These are phyloP conservation scores for Tuber indicum DNA, from an alignment of 495 filamentous ascomycete species.

Conservation along the genomic window DNA sequence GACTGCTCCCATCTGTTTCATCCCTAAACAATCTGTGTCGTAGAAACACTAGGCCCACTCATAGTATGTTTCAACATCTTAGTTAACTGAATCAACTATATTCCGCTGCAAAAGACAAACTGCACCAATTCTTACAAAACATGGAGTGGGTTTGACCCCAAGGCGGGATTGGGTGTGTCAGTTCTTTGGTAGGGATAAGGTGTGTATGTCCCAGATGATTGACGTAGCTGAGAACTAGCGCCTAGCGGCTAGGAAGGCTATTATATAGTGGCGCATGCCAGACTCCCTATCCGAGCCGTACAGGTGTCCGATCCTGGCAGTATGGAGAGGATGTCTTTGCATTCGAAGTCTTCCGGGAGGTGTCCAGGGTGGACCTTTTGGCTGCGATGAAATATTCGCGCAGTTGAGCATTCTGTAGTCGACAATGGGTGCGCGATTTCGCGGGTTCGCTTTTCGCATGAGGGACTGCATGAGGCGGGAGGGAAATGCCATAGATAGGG, in stretches of 20 bases:
- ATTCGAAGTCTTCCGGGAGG: neutral
- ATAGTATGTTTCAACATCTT: too few species aligned
- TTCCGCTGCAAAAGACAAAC: too few species aligned
- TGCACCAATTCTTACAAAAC: too few species aligned
- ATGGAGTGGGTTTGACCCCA: neutral
- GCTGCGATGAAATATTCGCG: constrained; percentile 15
- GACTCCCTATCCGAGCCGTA: constrained; percentile 52
- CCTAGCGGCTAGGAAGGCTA: constrained; percentile 90
- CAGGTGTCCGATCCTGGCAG: constrained; percentile 72
- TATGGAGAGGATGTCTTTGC: constrained; percentile 73
- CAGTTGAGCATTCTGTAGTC: neutral
- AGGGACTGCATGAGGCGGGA: constrained; percentile 1
- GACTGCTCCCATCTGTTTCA: too few species aligned
- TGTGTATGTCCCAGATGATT: constrained; percentile 54
- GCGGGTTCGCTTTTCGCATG: neutral
- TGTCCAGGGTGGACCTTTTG: constrained; percentile 36
- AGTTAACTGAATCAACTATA: too few species aligned
- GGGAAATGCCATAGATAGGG: constrained; percentile 8
- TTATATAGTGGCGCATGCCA: constrained; percentile 74
- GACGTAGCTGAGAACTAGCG: constrained; percentile 60
- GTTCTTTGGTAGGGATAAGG: constrained; percentile 48
- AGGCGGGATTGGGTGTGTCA: neutral
- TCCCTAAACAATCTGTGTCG: too few species aligned
- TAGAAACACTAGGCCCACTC: too few species aligned
- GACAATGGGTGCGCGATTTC: neutral